Evolutionary conservation across 345 rosid genomes (phyloP).

Genomic region (Citrus cavaleriei): DNA sequence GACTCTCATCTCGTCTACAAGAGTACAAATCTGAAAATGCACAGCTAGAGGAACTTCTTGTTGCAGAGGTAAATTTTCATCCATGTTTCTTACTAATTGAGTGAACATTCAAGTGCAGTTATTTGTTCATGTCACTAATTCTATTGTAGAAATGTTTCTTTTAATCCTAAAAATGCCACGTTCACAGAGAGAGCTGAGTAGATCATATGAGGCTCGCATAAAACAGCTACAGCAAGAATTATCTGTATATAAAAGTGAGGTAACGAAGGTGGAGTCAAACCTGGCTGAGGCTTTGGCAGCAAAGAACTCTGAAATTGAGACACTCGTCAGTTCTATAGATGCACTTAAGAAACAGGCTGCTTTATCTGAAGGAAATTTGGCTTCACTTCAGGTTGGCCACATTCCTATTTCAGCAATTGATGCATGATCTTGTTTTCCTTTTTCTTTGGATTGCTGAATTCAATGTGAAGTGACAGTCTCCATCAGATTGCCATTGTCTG

Average conservation of each 20-base stretch:
- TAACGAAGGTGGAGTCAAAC: slow-evolving; percentile 74
- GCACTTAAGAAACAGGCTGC: slow-evolving; percentile 84
- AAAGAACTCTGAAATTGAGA: slow-evolving; percentile 89
- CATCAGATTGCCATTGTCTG: background rate
- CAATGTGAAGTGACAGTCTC: background rate
- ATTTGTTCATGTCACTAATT: background rate
- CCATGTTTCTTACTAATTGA: slow-evolving; percentile 3
- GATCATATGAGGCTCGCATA: slow-evolving; percentile 82
- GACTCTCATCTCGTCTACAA: slow-evolving; percentile 94
- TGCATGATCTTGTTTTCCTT: background rate
- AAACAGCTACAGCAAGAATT: slow-evolving; percentile 82
- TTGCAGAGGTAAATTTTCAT: slow-evolving; percentile 64
- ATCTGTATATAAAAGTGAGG: slow-evolving; percentile 70
- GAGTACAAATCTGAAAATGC: slow-evolving; percentile 96
- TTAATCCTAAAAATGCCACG: slow-evolving; percentile 18
- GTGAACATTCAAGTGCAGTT: slow-evolving; percentile 10
- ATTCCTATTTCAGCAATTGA: slow-evolving; percentile 4
- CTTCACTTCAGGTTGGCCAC: slow-evolving; percentile 79
- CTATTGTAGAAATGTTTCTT: slow-evolving; percentile 11
- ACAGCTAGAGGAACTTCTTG: slow-evolving; percentile 97
- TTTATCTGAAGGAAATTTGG: slow-evolving; percentile 77
- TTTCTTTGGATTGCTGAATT: background rate
- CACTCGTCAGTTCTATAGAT: slow-evolving; percentile 69
- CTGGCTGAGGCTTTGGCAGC: slow-evolving; percentile 88
- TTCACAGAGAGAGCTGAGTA: slow-evolving; percentile 87